Evolutionary conservation across 2,329 filamentous ascomycete genomes (phyloP).

Genomic region (Fusarium sp.): DNA sequence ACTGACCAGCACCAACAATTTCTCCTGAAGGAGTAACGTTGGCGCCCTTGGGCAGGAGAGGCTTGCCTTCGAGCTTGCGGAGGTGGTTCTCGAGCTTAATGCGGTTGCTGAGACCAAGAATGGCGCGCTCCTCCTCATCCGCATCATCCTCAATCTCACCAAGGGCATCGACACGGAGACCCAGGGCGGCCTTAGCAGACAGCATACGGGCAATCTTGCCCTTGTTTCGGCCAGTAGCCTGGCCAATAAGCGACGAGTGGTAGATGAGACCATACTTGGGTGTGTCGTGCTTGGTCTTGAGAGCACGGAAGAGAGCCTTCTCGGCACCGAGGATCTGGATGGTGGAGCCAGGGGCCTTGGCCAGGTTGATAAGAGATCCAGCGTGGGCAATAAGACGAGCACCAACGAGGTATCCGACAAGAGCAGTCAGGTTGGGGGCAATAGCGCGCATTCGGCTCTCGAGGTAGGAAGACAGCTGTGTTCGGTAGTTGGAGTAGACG

Average conservation of each 20-base stretch:
- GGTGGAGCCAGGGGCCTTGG: slow-evolving; percentile 93
- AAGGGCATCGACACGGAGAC: slow-evolving; percentile 88
- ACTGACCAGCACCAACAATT: slow-evolving; percentile 73
- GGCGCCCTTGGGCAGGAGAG: slow-evolving; percentile 78
- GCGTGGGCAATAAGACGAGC: slow-evolving; percentile 94
- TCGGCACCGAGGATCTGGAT: slow-evolving; percentile 98
- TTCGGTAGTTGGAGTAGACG: slow-evolving; percentile 87
- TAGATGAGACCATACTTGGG: slow-evolving; percentile 98
- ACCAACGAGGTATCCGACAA: slow-evolving; percentile 93
- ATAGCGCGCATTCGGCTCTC: slow-evolving; percentile 95
- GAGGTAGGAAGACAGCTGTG: slow-evolving; percentile 87
- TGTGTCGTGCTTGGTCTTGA: slow-evolving; percentile 99
- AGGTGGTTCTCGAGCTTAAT: slow-evolving; percentile 80
- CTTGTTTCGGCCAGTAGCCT: slow-evolving; percentile 98
- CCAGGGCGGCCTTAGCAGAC: slow-evolving; percentile 90
- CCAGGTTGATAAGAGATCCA: slow-evolving; percentile 91
- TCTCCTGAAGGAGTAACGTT: slow-evolving; percentile 79
- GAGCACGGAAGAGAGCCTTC: slow-evolving; percentile 96
- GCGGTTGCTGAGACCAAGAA: slow-evolving; percentile 77
- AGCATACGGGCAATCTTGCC: slow-evolving; percentile 98
- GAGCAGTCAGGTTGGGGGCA: slow-evolving; percentile 91
- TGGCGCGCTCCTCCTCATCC: slow-evolving; percentile 88
- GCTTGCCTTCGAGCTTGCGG: slow-evolving; percentile 87
- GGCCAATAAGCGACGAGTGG: slow-evolving; percentile 91
- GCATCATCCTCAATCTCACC: slow-evolving; percentile 67